Percentiles rank a stretch among this genome's conserved stretches.
phyloP scores from a whole-genome alignment of 805 yeast species.

The Zygotorulaspora danielsina region DNA sequence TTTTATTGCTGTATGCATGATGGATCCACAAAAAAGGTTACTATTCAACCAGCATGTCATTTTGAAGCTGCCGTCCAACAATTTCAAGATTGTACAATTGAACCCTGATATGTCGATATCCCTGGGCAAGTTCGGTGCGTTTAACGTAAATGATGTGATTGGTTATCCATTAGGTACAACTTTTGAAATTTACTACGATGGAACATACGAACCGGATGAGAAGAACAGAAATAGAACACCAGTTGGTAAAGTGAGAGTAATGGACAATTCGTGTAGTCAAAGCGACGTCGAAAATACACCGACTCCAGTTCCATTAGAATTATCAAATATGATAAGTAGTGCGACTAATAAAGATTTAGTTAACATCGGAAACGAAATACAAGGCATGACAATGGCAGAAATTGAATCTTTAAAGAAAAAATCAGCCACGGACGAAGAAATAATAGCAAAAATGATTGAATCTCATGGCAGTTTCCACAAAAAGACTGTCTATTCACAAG shows the following conservation, averaged over 20 bases:
- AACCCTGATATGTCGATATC: constrained; percentile 56
- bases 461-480: constrained; percentile 83
- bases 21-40: constrained; percentile 31
- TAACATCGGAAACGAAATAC: constrained; percentile 66
- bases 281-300: constrained; percentile 2
- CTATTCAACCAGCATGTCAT: constrained; percentile 43
- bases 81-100: constrained; percentile 66
- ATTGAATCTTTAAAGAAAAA: constrained; percentile 76
- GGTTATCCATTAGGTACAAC: constrained; percentile 87
- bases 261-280: constrained; percentile 9
- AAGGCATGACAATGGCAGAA: constrained; percentile 70
- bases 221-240: constrained; percentile 24
- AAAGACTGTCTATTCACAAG: constrained; percentile 86
- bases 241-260: constrained; percentile 26
- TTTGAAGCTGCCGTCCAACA: constrained; percentile 76
- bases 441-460: constrained; percentile 75
- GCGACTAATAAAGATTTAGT: constrained; percentile 62
- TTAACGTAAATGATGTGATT: constrained; percentile 64
- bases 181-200: constrained; percentile 65
- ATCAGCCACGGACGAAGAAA: constrained; percentile 67
- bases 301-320: constrained; percentile 19
- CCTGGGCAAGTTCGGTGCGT: constrained; percentile 90
- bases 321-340: constrained; percentile 40
- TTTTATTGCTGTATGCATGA: too few species aligned
- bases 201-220: constrained; percentile 13